Conservation (phyloP, 2,329 filamentous ascomycete genomes). For the Eurotiales sp. region DNA sequence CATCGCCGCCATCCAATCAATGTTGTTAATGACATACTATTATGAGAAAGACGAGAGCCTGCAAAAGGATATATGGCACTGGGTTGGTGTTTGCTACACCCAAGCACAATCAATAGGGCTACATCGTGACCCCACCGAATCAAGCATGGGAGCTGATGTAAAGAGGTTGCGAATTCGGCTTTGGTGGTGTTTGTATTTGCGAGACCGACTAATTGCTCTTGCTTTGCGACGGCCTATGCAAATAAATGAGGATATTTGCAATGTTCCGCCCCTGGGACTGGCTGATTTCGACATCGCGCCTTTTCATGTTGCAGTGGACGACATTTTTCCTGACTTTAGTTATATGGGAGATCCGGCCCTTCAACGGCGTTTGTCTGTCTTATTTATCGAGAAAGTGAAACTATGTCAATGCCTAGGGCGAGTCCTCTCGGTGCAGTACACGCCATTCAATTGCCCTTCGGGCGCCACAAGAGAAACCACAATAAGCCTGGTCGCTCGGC, state of each 20-base stretch:
- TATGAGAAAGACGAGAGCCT: constrained; percentile 82
- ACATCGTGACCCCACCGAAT: constrained; percentile 71
- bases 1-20: constrained; percentile 74
- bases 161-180: constrained; percentile 80
- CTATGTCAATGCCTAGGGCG: constrained; percentile 81
- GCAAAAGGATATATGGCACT: constrained; percentile 91
- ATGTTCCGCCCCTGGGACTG: constrained; percentile 79
- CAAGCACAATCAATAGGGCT: constrained; percentile 82
- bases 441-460: constrained; percentile 74
- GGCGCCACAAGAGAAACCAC: constrained; percentile 62
- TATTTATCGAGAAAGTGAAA: constrained; percentile 86
- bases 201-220: constrained; percentile 80
- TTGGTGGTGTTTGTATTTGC: constrained; percentile 94
- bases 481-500: constrained; percentile 82
- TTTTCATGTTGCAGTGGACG: constrained; percentile 61
- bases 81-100: constrained; percentile 88
- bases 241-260: constrained; percentile 85
- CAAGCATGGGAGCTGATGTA: constrained; percentile 63
- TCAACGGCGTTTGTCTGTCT: constrained; percentile 70
- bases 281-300: constrained; percentile 73
- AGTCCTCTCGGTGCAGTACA: constrained; percentile 83
- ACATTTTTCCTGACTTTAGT: constrained; percentile 61
- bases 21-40: constrained; percentile 89
- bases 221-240: constrained; percentile 84
- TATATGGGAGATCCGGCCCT: constrained; percentile 64